Base-by-base conservation (phyloP, 352 stramenopile genomes). In the Chrysophaeum taylorii region DNA sequence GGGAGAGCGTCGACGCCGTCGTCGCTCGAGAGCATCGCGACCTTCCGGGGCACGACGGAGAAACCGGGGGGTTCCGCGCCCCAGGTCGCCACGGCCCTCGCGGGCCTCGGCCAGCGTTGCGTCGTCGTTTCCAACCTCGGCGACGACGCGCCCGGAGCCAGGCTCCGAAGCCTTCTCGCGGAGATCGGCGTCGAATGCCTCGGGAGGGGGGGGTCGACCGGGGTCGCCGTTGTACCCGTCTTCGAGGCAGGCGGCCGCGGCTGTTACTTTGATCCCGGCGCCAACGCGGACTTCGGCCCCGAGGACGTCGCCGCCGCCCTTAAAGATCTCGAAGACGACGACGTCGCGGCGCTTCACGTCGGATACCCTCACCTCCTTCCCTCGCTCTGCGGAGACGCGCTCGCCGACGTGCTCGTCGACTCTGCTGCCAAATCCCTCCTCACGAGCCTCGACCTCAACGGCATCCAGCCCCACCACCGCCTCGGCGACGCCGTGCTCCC, bases 331-430 rank as follows among this genome's bases (percentile, higher is more conserved):
- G 60, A 29, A 53, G 18, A 18, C 18, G 12, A 18, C 53, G 35
- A 18, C 35, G 45, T 71, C 2, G 12, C 29, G 25, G 35, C 33
- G 31, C 41, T 72, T 21, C 39, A 57, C 23, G 43, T 72, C 33
- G 68, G 68, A 14, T 72, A 72, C 52, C 68, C 68, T 2, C 68
- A 72, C 31, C 52, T 72, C 25, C 62, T 69, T 5, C 23, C n/a
- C 2, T 23, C 2, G n/a, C 41, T 69, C 25, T 31, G 52, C 15
- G 62, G 41, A 15, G 31, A 9, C 12, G 62, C 9, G 4, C 29
- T 69, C 4, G 7, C 9, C 7, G 62, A 7, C 27, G 43, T 43
- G 41, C 38, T n/a, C n/a, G n/a, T 38, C n/a, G 66, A 38, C 21
- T 2, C 5, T 25, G 54, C 27, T 5, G 2, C 9, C n/a, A 72